phyloP scores from a whole-genome alignment of 1,284 basidiomycete species.

The Pyrrhoderma noxium region DNA sequence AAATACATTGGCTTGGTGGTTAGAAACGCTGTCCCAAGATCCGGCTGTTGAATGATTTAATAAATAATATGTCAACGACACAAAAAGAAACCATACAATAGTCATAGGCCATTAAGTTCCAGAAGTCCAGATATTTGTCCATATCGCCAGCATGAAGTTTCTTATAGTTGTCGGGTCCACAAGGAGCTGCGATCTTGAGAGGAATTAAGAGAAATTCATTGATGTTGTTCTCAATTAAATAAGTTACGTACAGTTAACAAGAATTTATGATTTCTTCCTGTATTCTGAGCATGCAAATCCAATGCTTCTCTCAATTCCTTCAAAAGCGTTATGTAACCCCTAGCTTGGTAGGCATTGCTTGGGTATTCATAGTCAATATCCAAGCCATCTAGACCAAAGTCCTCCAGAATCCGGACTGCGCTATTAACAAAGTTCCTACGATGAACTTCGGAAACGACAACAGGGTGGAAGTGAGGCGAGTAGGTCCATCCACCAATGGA shows the following conservation, averaged over 20 bases:
- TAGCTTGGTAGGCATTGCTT: constrained; percentile 58
- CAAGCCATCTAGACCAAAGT: constrained; percentile 67
- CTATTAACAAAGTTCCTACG: constrained; percentile 75
- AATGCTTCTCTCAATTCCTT: constrained; percentile 62
- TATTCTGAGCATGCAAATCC: constrained; percentile 56
- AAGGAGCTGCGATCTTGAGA: constrained; percentile 80
- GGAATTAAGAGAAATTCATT: constrained; percentile 1
- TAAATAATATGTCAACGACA: constrained; percentile 16
- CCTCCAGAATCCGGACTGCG: constrained; percentile 75
- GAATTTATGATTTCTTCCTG: constrained; percentile 56
- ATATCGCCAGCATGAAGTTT: constrained; percentile 76
- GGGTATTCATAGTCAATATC: constrained; percentile 88
- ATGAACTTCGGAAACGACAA: constrained; percentile 55
- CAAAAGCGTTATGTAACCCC: constrained; percentile 66
- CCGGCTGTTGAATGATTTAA: constrained; percentile 44
- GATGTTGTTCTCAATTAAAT: not conserved
- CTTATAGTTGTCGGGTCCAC: constrained; percentile 82
- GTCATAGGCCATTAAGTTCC: constrained; percentile 96
- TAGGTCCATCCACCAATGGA: constrained; percentile 92
- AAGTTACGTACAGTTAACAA: constrained; percentile 57
- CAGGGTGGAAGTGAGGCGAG: constrained; percentile 70
- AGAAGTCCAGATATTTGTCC: constrained; percentile 86
- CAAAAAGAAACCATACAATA: constrained; percentile 47
- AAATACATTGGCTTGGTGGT: constrained; percentile 87
- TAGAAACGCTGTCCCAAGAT: constrained; percentile 72